phyloP scores from a whole-genome alignment of 805 yeast species.

The Myxozyma melibiosi region DNA sequence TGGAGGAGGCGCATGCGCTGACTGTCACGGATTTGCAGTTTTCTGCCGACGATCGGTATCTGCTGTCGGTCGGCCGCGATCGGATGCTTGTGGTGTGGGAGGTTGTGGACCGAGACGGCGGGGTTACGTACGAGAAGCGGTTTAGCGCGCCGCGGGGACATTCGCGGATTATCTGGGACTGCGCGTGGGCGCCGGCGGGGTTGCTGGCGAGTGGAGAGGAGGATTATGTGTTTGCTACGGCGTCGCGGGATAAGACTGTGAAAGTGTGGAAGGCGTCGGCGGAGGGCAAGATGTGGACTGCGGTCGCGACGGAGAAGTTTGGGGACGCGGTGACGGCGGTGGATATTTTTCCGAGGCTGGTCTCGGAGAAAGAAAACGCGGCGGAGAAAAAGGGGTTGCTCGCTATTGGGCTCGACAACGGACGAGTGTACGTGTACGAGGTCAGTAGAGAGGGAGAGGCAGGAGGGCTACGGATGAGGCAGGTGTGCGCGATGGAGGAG shows the following conservation, averaged over 20 bases:
- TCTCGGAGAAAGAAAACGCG: slow-evolving; percentile 38
- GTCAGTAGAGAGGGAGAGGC: slow-evolving; percentile 38
- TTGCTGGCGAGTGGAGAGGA: slow-evolving; percentile 10
- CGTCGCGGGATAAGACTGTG: slow-evolving; percentile 69
- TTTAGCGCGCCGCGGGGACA: slow-evolving; percentile 71
- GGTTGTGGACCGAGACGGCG: slow-evolving; percentile 41
- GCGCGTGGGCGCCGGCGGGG: slow-evolving; percentile 70
- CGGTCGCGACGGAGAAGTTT: slow-evolving; percentile 37
- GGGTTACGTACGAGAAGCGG: slow-evolving; percentile 47
- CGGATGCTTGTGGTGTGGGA: slow-evolving; percentile 80
- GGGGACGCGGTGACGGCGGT: slow-evolving; percentile 33
- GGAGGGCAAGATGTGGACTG: slow-evolving; percentile 42
- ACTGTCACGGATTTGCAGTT: slow-evolving; percentile 84
- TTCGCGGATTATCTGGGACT: slow-evolving; percentile 91
- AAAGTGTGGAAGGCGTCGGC: slow-evolving; percentile 64
- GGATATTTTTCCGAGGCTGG: slow-evolving; percentile 17
- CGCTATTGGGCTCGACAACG: slow-evolving; percentile 73
- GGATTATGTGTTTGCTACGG: slow-evolving; percentile 49
- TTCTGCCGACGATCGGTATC: slow-evolving; percentile 57
- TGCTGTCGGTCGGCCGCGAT: slow-evolving; percentile 85
- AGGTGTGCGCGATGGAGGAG: slow-evolving; percentile 44
- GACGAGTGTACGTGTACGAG: slow-evolving; percentile 53
- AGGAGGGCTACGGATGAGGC: slow-evolving; percentile 34
- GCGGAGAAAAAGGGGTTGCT: slow-evolving; percentile 47
- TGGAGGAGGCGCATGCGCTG: slow-evolving; percentile 69